phyloP scores from a whole-genome alignment of 768 basidiomycete genomes.

The Suillus discolor region DNA sequence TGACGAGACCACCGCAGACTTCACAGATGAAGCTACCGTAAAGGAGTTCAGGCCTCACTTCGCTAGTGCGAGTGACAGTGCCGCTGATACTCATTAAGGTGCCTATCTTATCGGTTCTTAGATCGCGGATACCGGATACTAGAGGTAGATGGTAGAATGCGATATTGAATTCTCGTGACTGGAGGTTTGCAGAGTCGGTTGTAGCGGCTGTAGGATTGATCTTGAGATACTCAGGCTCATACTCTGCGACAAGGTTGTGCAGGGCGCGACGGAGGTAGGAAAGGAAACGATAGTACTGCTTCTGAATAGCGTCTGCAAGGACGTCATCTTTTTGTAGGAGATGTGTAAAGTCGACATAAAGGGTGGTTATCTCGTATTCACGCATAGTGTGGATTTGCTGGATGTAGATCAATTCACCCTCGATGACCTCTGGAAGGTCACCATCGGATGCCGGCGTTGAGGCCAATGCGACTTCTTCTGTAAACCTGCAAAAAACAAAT shows the following conservation, averaged over 20 bases:
- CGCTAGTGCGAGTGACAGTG: constrained; percentile 95
- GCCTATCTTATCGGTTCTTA: constrained; percentile 92
- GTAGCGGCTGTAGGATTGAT: constrained; percentile 89
- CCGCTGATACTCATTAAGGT: constrained; percentile 94
- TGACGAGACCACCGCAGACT: constrained; percentile 81
- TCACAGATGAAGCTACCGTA: constrained; percentile 94
- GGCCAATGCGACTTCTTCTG: constrained; percentile 77
- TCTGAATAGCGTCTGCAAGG: constrained; percentile 90
- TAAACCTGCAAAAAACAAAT: constrained; percentile 57
- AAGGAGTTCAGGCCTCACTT: constrained; percentile 93
- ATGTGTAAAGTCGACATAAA: constrained; percentile 95
- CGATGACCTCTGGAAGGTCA: constrained; percentile 50
- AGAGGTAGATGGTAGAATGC: constrained; percentile 95
- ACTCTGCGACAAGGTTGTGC: constrained; percentile 85
- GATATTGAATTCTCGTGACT: constrained; percentile 91
- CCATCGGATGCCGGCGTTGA: constrained; percentile 81
- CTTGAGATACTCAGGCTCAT: constrained; percentile 93
- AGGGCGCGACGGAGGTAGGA: constrained; percentile 93
- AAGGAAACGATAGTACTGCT: constrained; percentile 95
- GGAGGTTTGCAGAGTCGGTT: constrained; percentile 84
- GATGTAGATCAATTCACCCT: constrained; percentile 79
- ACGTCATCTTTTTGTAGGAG: constrained; percentile 89
- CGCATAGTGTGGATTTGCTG: constrained; percentile 96
- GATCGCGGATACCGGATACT: constrained; percentile 91
- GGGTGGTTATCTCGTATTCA: constrained; percentile 90